Evolutionary conservation across 257 asterid genomes (phyloP), one percentile per base, ranked within the genome.

Genomic region (Galeopsis tetrahit): DNA sequence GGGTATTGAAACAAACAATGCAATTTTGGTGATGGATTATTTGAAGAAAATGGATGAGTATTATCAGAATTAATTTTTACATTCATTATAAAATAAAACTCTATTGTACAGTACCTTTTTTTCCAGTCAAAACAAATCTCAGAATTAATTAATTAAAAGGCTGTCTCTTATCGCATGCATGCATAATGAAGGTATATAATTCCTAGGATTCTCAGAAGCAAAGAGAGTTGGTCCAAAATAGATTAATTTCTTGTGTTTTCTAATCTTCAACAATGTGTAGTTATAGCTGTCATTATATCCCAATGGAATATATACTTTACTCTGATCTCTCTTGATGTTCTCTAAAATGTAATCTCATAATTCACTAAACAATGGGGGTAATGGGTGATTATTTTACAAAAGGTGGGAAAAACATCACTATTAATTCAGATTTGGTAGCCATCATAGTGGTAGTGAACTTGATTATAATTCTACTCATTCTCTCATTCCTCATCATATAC

Each of bases 401-500:
- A n/a, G 7, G 14, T n/a, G 1, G 17, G 8, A 49, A 49, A 49
- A 49, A 28, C 4, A 49, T 49, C 2, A 28, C 28, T 28, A n/a
- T 49, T 1, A n/a, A n/a, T 8, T 49, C 28, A 49, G 28, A 5
- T 0, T 4, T 78, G 28, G 1, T 34, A 40, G 66, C 72, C 65
- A 65, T 79, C 32, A 28, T 82, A 7, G 68, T 75, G 13, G 86
- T 43, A 57, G 78, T 44, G 1, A 71, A 49, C 14, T 82, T 66
- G 7, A 39, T 85, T 17, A 77, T 66, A 7, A 59, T 87, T 0
- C 76, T 86, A 7, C 64, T 84, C 34, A 70, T 89, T 15, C 68
- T 89, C 43, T 71, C 80, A 63, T 79, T 85, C 69, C 76, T 78
- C 82, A 75, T 89, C 64, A 57, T 78, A 56, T 89, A 82, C 87